Percentiles rank a stretch among this genome's conserved stretches.
Conservation (phyloP, 192 early-diverging fungal species). For the Entophlyctis luteolus region DNA sequence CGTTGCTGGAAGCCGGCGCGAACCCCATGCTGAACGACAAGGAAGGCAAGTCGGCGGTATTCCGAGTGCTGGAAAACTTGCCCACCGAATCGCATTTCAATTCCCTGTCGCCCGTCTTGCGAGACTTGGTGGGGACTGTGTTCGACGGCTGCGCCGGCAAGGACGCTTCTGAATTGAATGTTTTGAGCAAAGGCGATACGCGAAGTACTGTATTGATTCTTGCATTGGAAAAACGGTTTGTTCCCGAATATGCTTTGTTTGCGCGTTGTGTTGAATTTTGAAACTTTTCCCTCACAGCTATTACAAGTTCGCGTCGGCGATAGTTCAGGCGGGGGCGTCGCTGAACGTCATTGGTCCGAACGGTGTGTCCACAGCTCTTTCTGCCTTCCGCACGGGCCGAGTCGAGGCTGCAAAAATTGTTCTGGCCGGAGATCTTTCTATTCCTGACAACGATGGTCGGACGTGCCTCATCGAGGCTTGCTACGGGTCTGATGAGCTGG, state of each 20-base stretch:
- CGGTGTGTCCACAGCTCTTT: background rate
- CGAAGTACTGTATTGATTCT: background rate
- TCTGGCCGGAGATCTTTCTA: background rate
- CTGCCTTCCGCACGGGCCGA: slow-evolving; percentile 1
- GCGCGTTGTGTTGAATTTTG: background rate
- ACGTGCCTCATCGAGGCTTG: slow-evolving; percentile 15
- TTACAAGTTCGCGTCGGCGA: slow-evolving; percentile 4
- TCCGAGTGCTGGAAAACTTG: background rate
- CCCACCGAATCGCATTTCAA: background rate
- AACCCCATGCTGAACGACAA: slow-evolving; percentile 1
- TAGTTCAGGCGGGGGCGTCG: slow-evolving; percentile 1
- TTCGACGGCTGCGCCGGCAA: background rate
- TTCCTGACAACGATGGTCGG: background rate
- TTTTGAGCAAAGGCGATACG: background rate
- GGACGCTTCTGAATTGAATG: background rate
- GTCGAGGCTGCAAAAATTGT: background rate
- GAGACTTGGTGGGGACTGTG: background rate
- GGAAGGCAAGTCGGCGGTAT: background rate
- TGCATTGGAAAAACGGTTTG: slow-evolving; percentile 19
- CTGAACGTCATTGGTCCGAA: slow-evolving; percentile 2
- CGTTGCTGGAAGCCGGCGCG: background rate
- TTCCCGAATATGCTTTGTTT: slow-evolving; percentile 2
- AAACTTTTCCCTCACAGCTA: background rate
- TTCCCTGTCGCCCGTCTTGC: background rate
- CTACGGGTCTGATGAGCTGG: background rate